These are phyloP conservation scores for Coriolopsis trogii DNA, from an alignment of 1,284 basidiomycete genomes.

Conservation along the genomic window DNA sequence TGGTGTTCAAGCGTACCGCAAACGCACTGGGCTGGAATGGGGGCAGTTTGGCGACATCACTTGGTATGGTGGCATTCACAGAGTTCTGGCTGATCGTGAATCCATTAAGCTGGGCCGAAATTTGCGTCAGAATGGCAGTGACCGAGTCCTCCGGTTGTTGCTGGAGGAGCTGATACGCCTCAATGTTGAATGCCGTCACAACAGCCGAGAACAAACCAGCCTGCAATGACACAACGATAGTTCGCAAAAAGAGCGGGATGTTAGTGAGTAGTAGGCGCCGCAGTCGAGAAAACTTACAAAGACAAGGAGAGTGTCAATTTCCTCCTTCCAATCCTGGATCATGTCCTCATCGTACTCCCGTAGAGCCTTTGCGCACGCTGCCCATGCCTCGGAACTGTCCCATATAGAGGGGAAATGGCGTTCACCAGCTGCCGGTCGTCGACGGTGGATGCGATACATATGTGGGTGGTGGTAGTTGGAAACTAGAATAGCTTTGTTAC, in stretches of 20 bases:
- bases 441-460: slow-evolving; percentile 18
- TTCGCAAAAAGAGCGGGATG: too few relatives aligned
- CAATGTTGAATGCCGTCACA: slow-evolving; percentile 23
- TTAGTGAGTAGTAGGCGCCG: background rate
- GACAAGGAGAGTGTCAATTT: slow-evolving; percentile 24
- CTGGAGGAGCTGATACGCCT: slow-evolving; percentile 19
- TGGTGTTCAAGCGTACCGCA: slow-evolving; percentile 15
- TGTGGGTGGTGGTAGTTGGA: background rate
- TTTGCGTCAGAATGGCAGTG: slow-evolving; percentile 16
- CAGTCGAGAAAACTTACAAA: slow-evolving; percentile 17
- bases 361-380: slow-evolving; percentile 20
- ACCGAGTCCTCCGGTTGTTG: slow-evolving; percentile 17
- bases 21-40: slow-evolving; percentile 9
- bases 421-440: background rate
- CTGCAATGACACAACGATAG: background rate
- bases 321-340: slow-evolving; percentile 23
- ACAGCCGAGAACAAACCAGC: slow-evolving; percentile 25
- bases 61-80: slow-evolving; percentile 13
- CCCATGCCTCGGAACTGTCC: slow-evolving; percentile 23
- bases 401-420: slow-evolving; percentile 4
- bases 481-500: too few relatives aligned
- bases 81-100: slow-evolving; percentile 13
- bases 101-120: slow-evolving; percentile 17
- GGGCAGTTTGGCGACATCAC: background rate
- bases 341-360: slow-evolving; percentile 22